Evolutionary conservation across 352 stramenopile genomes (phyloP), one percentile per base, ranked within the genome.

Genomic region (Phytopythium vexans): DNA sequence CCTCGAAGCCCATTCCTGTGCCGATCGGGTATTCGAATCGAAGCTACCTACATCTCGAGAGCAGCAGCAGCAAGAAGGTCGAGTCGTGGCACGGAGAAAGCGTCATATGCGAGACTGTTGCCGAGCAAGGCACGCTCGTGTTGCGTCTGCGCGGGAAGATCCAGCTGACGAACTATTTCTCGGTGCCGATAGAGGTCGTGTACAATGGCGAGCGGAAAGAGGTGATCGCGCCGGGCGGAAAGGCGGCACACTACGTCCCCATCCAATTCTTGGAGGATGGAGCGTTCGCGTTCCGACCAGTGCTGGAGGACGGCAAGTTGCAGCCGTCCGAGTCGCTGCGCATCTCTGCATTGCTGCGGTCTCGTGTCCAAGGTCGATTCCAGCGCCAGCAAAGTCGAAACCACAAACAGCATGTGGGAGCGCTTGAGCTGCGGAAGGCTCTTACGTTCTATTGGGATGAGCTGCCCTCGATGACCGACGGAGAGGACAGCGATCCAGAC

Each of bases 21-120:
- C 84, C 84, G 0, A 94, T 94, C 51, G 84, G 83, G 14, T 92
- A 94, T 56, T 92, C 80, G 7, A 90, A 94, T 61, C 75, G 83
- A 31, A 92, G 82, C 42, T 94, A 89, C 56, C 64, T 94, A 49
- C 84, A 92, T 27, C 62, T 94, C 4, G 82, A 94, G 45, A 90
- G 70, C 52, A 72, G 68, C 35, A 74, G 64, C 21, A 74, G 78
- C 31, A 72, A 76, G 41, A 72, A 71, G 31, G 36, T 43, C 38
- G 77, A 89, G 47, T 73, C 72, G 11, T 90, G 82, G 79, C 77
- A 88, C 46, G 80, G 82, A 4, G 74, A 92, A 56, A 88, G 74
- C 52, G 85, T 92, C 40, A 90, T 94, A 49, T 92, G 82, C 16
- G 82, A 94, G 57, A 94, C 84, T 0, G 84, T 94, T 2, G 84